Evolutionary conservation across 768 basidiomycete genomes (phyloP), one percentile per base, ranked within the genome.

Genomic region (Saitozyma sp.): DNA sequence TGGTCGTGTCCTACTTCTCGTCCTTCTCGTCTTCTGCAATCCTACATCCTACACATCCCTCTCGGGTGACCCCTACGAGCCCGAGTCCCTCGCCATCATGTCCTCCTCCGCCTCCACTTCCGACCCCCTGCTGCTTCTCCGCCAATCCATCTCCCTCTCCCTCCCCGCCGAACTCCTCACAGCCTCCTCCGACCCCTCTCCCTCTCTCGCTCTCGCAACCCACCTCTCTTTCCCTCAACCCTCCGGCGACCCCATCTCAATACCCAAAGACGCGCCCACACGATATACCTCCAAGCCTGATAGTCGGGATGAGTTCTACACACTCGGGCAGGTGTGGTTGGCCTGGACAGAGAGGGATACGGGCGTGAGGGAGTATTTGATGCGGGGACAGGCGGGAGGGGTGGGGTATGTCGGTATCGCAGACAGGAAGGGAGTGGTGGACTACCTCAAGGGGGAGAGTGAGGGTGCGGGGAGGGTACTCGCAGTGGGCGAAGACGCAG

Each of bases 361-460:
- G 0, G 83, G 86, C 0, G 86, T 87, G 39, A 89, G 88, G 14
- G 91, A 94, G 67, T 98, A 98, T 80, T 87, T 95, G 86, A 89
- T 88, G 74, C 87, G 89, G 70, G 88, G 88, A 2, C 83, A 90
- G 58, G 89, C 89, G 71, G 84, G 84, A 49, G 89, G 90, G 0
- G 80, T 92, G 39, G 82, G 85, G 2, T 85, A 92, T 75, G 91
- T 97, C 45, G 87, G 89, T 68, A 86, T 92, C 41, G 91, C 91
- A 3, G 93, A 96, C 80, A 83, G 93, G 64, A 91, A 90, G 81
- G 83, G 83, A 50, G 87, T 95, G 0, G 86, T 91, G 42, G 92
- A 94, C 56, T 97, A 89, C 87, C 76, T 97, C 86, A 89, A 69
- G 87, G 89, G 42, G 11, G 61, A 75, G 6, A 66, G 62, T 61